These are phyloP conservation scores for Bruguiera gymnorhiza DNA, from an alignment of 345 rosid species.

Conservation along the genomic window DNA sequence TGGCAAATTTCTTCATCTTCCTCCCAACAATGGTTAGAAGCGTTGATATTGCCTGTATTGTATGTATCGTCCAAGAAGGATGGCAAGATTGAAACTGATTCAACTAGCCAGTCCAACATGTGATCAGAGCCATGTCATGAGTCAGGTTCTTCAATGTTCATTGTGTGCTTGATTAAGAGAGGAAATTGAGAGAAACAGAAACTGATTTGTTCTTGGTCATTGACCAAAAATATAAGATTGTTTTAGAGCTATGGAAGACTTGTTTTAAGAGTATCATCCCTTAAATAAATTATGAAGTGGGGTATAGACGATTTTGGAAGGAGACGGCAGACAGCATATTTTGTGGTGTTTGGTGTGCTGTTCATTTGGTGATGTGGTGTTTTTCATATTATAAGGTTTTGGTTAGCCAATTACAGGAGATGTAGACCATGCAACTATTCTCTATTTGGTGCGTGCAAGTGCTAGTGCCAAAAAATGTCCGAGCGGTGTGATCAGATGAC, in stretches of 20 bases:
- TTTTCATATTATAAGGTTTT: conserved; percentile 11
- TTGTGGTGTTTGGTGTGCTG: conserved; percentile 29
- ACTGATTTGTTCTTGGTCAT: conserved; percentile 7
- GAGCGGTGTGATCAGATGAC: too few relatives aligned
- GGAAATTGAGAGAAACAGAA: neutral
- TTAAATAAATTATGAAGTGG: conserved; percentile 4
- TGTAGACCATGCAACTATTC: conserved; percentile 8
- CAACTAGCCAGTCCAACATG: conserved; percentile 61
- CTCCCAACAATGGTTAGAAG: conserved; percentile 50
- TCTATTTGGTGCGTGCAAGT: conserved; percentile 13
- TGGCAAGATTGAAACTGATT: conserved; percentile 54
- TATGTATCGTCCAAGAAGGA: conserved; percentile 62
- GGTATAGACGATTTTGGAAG: conserved; percentile 17
- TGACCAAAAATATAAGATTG: conserved; percentile 4
- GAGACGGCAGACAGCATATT: conserved; percentile 36
- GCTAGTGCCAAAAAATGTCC: too few relatives aligned
- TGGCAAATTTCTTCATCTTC: conserved; percentile 35
- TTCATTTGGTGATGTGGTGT: conserved; percentile 39
- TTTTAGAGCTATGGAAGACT: neutral
- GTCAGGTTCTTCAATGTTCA: conserved; percentile 64
- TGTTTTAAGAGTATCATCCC: neutral
- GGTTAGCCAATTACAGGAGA: neutral
- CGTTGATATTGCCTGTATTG: conserved; percentile 31
- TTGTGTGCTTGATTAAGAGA: conserved; percentile 7
- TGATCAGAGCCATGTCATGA: conserved; percentile 50